Base-by-base conservation (phyloP, 1,284 basidiomycete genomes). In the Fomitiporia mediterranea region DNA sequence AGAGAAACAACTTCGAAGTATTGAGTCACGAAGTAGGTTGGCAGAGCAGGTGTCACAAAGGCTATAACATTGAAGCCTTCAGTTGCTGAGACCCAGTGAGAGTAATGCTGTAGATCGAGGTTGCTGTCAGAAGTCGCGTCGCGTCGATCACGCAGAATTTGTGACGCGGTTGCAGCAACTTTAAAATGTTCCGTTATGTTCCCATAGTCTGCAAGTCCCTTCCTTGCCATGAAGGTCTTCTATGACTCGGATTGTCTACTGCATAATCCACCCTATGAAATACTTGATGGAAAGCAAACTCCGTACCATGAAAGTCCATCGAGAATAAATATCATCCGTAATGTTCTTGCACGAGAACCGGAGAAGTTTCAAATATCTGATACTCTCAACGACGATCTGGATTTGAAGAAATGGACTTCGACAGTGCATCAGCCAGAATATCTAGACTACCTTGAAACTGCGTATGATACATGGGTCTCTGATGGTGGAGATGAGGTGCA, bases 191-290 rank as follows among this genome's bases (percentile, higher is more conserved):
- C 6, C 7, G 34, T 23, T n/a, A 25, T 2, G 21, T 34, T 34
- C 19, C 35, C 13, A 21, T 13, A 9, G 25, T 37, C 21, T 50
- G 4, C 5, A 21, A 35, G 0, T 32, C 32, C n/a, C 48, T 21
- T 37, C 28, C 43, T n/a, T 34, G 27, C 39, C 40, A 56, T 59
- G 58, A 59, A 56, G 34, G 58, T 59, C 35, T 50, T 52, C 32
- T 59, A 47, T 35, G 53, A 64, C 30, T 21, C 46, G 3, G 62
- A 59, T 27, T 65, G 61, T 48, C 61, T 66, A 30, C 51, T 66
- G 0, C 72, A 72, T 51, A 48, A 69, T 46, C 70, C 71, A 15
- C 66, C 66, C 3, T 61, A 65, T 35, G 71, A 73, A 51, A 67
- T 70, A 25, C 60, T 71, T 13, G 67, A 66, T 15, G 71, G 70